Conservation (phyloP, 106 monocot species). For the Acorus gramineus region DNA sequence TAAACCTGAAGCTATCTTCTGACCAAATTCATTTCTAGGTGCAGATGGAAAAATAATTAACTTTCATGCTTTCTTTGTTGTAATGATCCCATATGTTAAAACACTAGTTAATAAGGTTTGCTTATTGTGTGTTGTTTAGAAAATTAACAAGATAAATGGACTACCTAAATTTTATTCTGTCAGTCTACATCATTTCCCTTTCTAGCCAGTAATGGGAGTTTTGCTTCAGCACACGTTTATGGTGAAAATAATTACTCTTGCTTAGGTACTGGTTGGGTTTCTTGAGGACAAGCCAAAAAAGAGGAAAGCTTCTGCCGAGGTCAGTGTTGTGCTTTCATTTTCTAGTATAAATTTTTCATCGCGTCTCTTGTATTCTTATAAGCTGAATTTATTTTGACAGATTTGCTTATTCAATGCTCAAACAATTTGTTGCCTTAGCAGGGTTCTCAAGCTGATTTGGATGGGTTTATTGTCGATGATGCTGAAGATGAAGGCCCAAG, state of each 20-base stretch:
- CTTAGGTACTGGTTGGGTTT: conserved; percentile 11
- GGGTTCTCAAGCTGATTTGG: conserved; percentile 6
- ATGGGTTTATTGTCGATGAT: conserved; percentile 25
- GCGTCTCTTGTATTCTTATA: no score
- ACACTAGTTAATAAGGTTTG: no score
- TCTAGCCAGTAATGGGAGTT: not conserved
- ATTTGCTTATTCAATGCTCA: no score
- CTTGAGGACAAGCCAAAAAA: conserved; percentile 16
- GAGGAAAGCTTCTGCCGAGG: conserved; percentile 16
- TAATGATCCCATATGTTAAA: no score
- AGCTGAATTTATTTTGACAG: not conserved
- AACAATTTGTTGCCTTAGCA: conserved; percentile 4
- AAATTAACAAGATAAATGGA: no score
- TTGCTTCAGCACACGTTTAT: not conserved
- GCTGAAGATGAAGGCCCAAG: conserved; percentile 8
- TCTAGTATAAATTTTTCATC: not conserved
- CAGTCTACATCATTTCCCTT: no score
- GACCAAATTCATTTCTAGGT: no score
- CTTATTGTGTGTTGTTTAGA: no score
- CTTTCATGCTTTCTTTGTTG: no score
- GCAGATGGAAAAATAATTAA: no score
- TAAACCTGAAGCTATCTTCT: no score
- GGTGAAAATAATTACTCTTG: conserved; percentile 4
- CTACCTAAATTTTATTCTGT: no score
- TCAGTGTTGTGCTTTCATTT: conserved; percentile 4